Conservation (phyloP, 164 flowering plant genomes). For the Macadamia tetraphylla region DNA sequence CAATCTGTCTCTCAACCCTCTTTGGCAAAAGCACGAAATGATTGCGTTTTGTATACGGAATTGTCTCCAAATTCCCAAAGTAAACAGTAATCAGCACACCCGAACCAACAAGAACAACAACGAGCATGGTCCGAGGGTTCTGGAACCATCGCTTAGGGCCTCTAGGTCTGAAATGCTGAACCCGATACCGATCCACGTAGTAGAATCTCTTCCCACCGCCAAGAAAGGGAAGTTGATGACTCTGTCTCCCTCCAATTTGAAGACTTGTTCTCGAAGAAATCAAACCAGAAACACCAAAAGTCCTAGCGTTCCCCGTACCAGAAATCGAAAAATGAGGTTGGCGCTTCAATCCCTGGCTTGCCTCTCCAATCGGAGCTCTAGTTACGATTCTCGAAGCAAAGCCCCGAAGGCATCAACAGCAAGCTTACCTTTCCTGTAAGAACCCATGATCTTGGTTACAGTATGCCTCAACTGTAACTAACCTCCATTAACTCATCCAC, state of each 20-base stretch:
- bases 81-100: slow-evolving; percentile 59
- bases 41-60: slow-evolving; percentile 75
- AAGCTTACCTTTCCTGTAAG: slow-evolving; percentile 14
- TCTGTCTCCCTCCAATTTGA: background rate
- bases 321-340: background rate
- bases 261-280: slow-evolving; percentile 18
- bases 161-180: slow-evolving; percentile 60
- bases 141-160: slow-evolving; percentile 66
- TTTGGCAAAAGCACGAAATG: slow-evolving; percentile 78
- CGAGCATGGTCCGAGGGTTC: slow-evolving; percentile 49
- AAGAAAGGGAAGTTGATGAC: background rate
- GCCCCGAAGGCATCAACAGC: slow-evolving; percentile 11
- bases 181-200: slow-evolving; percentile 54
- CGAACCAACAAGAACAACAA: slow-evolving; percentile 48
- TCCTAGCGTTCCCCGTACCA: background rate
- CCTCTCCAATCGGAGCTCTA: slow-evolving; percentile 14
- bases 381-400: slow-evolving; percentile 13
- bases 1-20: slow-evolving; percentile 50
- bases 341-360: slow-evolving; percentile 1
- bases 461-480: too few relatives aligned
- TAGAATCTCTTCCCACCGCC: slow-evolving; percentile 35
- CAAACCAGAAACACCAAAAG: slow-evolving; percentile 22
- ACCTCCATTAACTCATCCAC: too few relatives aligned
- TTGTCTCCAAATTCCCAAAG: slow-evolving; percentile 67
- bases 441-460: slow-evolving; percentile 15